Percentiles rank a stretch among this genome's conserved stretches.
phyloP scores from a whole-genome alignment of 192 early-diverging fungal genomes.

The Lunasporangiospora selenospora region DNA sequence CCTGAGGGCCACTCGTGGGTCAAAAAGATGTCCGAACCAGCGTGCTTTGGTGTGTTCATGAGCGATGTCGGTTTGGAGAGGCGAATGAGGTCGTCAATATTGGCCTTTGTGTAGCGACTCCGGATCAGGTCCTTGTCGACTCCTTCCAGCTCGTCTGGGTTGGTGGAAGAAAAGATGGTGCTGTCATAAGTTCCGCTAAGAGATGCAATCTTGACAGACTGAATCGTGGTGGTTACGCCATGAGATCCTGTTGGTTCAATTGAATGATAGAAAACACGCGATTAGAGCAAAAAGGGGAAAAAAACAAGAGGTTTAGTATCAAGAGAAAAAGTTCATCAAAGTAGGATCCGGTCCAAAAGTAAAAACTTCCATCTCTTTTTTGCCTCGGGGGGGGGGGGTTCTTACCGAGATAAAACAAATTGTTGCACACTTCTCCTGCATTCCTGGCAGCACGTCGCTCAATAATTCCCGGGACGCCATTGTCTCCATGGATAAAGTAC shows the following conservation, averaged over 20 bases:
- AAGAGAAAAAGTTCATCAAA: not conserved
- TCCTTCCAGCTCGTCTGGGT: conserved; percentile 13
- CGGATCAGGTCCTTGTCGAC: conserved; percentile 13
- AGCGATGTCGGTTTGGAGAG: conserved; percentile 28
- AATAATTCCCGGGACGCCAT: conserved; percentile 63
- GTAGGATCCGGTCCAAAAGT: not conserved
- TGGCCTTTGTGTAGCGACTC: conserved; percentile 32
- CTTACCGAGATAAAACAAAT: conserved; percentile 74
- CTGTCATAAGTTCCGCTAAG: conserved; percentile 55
- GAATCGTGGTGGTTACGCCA: conserved; percentile 62
- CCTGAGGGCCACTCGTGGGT: conserved; percentile 83
- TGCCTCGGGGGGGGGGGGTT: not conserved
- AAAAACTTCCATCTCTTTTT: not conserved
- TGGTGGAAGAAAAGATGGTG: conserved; percentile 19
- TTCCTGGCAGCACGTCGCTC: conserved; percentile 56
- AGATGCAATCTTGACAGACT: conserved; percentile 70
- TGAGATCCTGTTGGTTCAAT: conserved; percentile 19
- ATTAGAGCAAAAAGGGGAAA: not conserved
- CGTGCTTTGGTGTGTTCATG: conserved; percentile 41
- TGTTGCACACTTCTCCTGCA: conserved; percentile 78
- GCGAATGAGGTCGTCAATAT: conserved; percentile 36
- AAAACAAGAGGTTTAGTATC: not conserved
- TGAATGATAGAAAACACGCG: not conserved
- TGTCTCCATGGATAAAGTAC: conserved; percentile 76
- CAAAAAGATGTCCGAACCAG: conserved; percentile 83